Base-by-base conservation (phyloP, 495 filamentous ascomycete species). In the Neurospora sp. region DNA sequence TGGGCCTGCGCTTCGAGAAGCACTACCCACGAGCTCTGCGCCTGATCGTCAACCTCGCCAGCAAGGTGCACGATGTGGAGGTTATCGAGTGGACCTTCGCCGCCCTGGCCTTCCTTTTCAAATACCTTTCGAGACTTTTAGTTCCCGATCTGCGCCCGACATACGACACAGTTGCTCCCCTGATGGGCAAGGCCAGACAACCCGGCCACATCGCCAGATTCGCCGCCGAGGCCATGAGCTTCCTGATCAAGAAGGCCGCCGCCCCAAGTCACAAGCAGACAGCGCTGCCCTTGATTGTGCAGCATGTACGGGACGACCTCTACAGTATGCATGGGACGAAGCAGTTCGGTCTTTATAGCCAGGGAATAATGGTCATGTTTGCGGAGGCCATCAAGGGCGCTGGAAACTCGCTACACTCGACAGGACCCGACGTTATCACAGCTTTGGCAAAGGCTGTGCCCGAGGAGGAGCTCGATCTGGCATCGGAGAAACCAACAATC, bases 41-140 rank as follows among this genome's bases (percentile, higher is more conserved):
- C 12, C 80, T 96, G 70, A 87, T 98, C 71, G 83, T 86, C 40
- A 81, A 79, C 31, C 81, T 88, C 70, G 86, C 85, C 8, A 82
- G 79, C 70, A 80, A 80, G 69, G 79, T 82, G 3, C 84, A 85
- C 75, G 84, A 86, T 71, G 86, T 93, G 40, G 93, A 95, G 74
- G 92, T 93, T 17, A 90, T 96, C 42, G 94, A 99, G 83, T 98
- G 96, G 96, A 94, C 93, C 71, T 98, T 99, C 79, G 93, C 89
- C 65, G 94, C 93, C 76, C 86, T 99, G 16, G 93, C 96, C 74
- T 98, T 96, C 88, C 87, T 97, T 20, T 96, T 98, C 87, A 99
- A 98, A 78, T 98, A 97, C 76, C 87, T 99, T 22, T 95, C 94
- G 4, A 88, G 92, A 61, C 85, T 98, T 8, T 78, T 99, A 31